Percentiles rank a stretch among this genome's conserved stretches.
Conservation (phyloP, 2,329 filamentous ascomycete genomes). For the Sporothrix brunneoviolacea region DNA sequence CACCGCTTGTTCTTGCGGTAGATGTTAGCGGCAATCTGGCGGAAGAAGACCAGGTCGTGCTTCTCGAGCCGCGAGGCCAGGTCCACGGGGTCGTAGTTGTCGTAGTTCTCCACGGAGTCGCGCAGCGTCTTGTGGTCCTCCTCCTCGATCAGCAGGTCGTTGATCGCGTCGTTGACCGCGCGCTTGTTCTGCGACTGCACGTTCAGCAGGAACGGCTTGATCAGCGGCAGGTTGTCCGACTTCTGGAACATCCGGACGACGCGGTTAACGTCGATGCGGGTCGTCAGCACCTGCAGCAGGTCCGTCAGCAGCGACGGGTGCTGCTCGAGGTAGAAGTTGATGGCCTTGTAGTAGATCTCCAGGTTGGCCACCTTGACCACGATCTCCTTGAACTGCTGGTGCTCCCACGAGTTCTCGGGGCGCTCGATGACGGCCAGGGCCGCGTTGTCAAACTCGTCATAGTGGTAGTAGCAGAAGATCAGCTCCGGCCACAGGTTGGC, state of each 20-base stretch:
- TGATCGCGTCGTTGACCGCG: constrained; percentile 95
- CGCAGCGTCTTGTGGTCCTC: constrained; percentile 98
- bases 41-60: constrained; percentile 98
- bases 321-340: constrained; percentile 97
- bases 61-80: constrained; percentile 90
- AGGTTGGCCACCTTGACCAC: constrained; percentile 95
- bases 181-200: constrained; percentile 98
- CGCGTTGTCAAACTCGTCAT: constrained; percentile 97
- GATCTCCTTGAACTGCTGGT: constrained; percentile 99
- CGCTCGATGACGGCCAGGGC: constrained; percentile 97
- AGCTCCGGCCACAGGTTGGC: constrained; percentile 96
- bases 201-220: constrained; percentile 97
- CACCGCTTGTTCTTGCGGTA: constrained; percentile 99
- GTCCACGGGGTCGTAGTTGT: constrained; percentile 96
- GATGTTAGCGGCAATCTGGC: constrained; percentile 95
- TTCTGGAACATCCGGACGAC: constrained; percentile 99
- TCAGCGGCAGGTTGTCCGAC: constrained; percentile 93
- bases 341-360: constrained; percentile 96
- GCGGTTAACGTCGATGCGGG: constrained; percentile 93
- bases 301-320: constrained; percentile 95
- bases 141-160: constrained; percentile 95
- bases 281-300: constrained; percentile 81
- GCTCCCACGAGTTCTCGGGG: constrained; percentile 95
- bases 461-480: constrained; percentile 96
- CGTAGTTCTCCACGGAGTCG: constrained; percentile 96